Evolutionary conservation across 2,329 filamentous ascomycete genomes (phyloP).

Genomic region (Botrytis fabae): DNA sequence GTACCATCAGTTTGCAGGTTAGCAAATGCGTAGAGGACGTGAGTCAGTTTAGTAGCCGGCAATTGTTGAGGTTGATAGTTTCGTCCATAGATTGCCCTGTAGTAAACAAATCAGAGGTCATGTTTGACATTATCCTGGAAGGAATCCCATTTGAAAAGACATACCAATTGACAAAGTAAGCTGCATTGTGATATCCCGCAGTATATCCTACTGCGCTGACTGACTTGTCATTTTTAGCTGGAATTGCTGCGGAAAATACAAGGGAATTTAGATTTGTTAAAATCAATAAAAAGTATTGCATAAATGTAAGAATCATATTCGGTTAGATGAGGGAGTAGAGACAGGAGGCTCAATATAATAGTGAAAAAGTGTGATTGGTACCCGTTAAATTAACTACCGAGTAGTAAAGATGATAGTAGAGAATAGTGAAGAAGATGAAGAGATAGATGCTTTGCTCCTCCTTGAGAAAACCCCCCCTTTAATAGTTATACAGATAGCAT

Average conservation of each 20-base stretch:
- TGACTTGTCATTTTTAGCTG: not conserved
- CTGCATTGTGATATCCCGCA: slow-evolving; percentile 28
- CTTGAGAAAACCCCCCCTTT: not conserved
- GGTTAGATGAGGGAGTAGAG: not conserved
- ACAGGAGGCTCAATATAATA: not conserved
- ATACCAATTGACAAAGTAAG: slow-evolving; percentile 43
- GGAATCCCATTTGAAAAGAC: not conserved
- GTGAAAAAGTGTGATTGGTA: not conserved
- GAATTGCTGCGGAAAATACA: not conserved
- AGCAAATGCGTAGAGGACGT: slow-evolving; percentile 80
- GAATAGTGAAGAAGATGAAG: not conserved
- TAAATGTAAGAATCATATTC: not conserved
- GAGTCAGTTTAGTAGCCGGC: slow-evolving; percentile 68
- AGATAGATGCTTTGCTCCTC: not conserved
- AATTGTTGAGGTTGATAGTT: slow-evolving; percentile 72
- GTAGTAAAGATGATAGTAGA: not conserved
- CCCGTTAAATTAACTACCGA: not conserved
- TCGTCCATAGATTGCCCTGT: slow-evolving; percentile 70
- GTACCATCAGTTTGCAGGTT: slow-evolving; percentile 71
- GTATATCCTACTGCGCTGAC: not conserved
- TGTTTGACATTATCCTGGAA: not conserved
- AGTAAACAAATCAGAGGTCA: slow-evolving; percentile 3
- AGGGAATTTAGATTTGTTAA: not conserved
- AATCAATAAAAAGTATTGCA: not conserved
- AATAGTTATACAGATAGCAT: not conserved